phyloP scores from a whole-genome alignment of 441 rosid genomes.

The Syzygium syzygioides region DNA sequence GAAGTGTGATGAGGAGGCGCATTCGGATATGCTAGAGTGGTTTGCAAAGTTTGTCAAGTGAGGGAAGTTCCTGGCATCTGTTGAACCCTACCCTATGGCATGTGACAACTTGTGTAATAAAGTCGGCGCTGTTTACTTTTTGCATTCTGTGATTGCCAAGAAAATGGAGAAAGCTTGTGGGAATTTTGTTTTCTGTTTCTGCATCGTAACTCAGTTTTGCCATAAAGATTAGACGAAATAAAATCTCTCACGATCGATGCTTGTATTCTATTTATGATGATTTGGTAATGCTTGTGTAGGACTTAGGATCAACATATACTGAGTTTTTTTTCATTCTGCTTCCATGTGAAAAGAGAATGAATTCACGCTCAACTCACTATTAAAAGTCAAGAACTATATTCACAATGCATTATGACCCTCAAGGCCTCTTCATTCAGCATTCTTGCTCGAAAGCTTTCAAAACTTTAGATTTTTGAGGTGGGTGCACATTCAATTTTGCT shows the following conservation, averaged over 20 bases:
- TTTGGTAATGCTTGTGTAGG: not conserved
- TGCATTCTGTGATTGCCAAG: not conserved
- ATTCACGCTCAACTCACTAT: not conserved
- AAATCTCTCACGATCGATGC: not conserved
- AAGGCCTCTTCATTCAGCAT: not conserved
- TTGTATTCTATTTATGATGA: not conserved
- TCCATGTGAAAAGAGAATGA: not conserved
- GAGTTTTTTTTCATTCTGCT: not conserved
- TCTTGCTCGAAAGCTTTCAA: not conserved
- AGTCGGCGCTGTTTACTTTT: not conserved
- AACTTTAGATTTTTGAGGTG: not conserved
- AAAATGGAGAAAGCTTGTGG: not conserved
- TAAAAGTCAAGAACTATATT: not conserved
- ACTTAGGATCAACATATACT: not conserved
- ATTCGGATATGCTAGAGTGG: constrained; percentile 20
- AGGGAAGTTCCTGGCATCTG: not conserved
- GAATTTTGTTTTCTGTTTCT: not conserved
- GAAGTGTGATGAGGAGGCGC: constrained; percentile 66
- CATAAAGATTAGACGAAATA: not conserved
- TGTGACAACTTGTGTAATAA: not conserved
- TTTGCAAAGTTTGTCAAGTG: not conserved
- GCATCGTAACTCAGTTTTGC: not conserved
- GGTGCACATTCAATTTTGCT: not conserved
- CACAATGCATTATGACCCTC: not conserved
- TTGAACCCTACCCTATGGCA: not conserved